Base-by-base conservation (phyloP, 495 filamentous ascomycete genomes). In the Amphirosellinia nigrospora region DNA sequence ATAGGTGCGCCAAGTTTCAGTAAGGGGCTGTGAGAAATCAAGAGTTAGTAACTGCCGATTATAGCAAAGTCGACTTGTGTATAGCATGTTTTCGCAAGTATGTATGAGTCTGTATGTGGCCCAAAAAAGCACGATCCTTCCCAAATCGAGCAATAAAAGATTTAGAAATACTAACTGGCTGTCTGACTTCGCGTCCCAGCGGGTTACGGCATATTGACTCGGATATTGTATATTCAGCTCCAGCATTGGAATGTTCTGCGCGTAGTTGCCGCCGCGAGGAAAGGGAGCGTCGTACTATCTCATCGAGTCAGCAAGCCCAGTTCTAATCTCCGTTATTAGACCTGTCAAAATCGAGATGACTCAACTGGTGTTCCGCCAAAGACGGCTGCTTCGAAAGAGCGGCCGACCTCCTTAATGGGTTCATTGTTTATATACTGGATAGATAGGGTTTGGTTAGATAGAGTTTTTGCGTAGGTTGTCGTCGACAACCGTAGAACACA, bases 321-420 rank as follows among this genome's bases (percentile, higher is more conserved):
- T 23, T 23, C 7, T n/a, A 23, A 21, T 50, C 9, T 50, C 13
- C 21, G 19, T 50, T 7, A 0, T 50, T 26, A 13, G n/a, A 50
- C 8, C 23, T 10, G 9, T 26, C 9, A 64, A 36, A 52, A 21
- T 21, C 2, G 2, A 15, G 13, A 26, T 30, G 41, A 64, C 62
- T 64, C 43, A 64, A 43, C 43, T 52, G 43, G 62, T 21, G 62
- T 46, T 46, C 41, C 62, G n/a, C 46, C 62, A 26, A 50, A 50
- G 46, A 50, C 43, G 46, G 62, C 62, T 34, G 23, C n/a, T 52
- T 64, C 62, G 7, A 48, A 64, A 21, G 62, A 64, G n/a, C 62
- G 46, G 23, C 62, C 62, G 5, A n/a, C 0, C n/a, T 64, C 62
- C 1, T 15, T 30, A 10, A 52, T 50, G 1, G 62, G 28, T 38